phyloP scores from a whole-genome alignment of 768 basidiomycete species.

The Mycena albidolilacea region DNA sequence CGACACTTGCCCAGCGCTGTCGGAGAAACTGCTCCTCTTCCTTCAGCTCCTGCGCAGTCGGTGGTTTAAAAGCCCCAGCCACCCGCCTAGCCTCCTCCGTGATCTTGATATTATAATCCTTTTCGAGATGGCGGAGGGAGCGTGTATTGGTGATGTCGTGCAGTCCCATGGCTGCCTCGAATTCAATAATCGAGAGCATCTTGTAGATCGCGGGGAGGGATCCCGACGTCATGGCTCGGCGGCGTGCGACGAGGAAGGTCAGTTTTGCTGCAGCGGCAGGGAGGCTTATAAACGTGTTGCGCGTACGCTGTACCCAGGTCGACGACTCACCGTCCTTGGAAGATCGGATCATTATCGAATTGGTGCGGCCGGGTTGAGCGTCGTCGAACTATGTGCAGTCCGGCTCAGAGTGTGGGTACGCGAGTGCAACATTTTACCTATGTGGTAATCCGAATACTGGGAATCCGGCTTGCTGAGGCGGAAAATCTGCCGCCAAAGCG shows the following conservation, averaged over 20 bases:
- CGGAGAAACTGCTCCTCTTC: too few species aligned
- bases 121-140: constrained; percentile 8
- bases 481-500: background rate
- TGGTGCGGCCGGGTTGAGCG: too few species aligned
- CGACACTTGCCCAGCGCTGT: too few species aligned
- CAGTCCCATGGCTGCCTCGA: constrained; percentile 54
- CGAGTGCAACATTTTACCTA: background rate
- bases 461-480: background rate
- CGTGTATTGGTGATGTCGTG: background rate
- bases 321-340: too few species aligned
- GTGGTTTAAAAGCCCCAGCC: too few species aligned
- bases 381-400: too few species aligned
- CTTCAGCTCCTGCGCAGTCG: too few species aligned
- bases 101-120: background rate
- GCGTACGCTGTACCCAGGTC: too few species aligned
- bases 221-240: constrained; percentile 19
- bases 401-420: too few species aligned
- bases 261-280: background rate
- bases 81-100: too few species aligned
- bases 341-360: too few species aligned
- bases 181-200: constrained; percentile 4
- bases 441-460: background rate
- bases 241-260: constrained; percentile 7
- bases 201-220: constrained; percentile 10
- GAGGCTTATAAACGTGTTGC: too few species aligned